Evolutionary conservation across 306 rosid genomes (phyloP), one percentile per base, ranked within the genome.

Genomic region (Cajanus cajan): DNA sequence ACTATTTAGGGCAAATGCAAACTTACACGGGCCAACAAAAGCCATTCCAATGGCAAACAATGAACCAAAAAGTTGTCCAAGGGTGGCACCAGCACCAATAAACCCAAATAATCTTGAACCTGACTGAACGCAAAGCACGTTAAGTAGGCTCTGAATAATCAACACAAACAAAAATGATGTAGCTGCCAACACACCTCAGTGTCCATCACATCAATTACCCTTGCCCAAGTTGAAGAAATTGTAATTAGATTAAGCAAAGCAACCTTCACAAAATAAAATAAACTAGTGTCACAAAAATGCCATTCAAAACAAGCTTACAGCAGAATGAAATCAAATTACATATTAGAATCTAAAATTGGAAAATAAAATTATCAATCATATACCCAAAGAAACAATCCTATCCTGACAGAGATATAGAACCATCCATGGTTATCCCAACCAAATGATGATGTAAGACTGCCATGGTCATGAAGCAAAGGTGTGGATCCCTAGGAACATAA

Each of bases 71-170:
- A 95, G 89, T 85, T 95, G 99, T 76, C 98, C 99, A n/a, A 95
- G 99, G 13, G 99, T 95, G 68, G 99, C 99, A 66, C 99, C 99
- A 73, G 98, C 98, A 77, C 98, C 99, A 75, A 95, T 88, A 83
- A 95, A 95, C 66, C 98, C 99, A 66, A 95, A 95, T 81, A 95
- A 89, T 93, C 99, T 95, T 72, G 98, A 89, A 90, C 99, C 99
- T 91, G 99, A 95, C 99, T 95, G 99, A 89, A 93, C 58, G 68
- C 82, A 68, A 19, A 72, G 78, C 67, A 83, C 82, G 77, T 86
- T 84, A 89, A 82, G 79, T 9, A 73, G 39, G 54, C 34, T 59
- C 25, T 12, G 72, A 34, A 71, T 75, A 71, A 61, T 47, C 44
- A 55, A 48, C 62, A 51, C 51, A 44, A 78, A 61, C 74, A 84